These are phyloP conservation scores for Dentipellis fragilis DNA, from an alignment of 768 basidiomycete species.

Conservation along the genomic window DNA sequence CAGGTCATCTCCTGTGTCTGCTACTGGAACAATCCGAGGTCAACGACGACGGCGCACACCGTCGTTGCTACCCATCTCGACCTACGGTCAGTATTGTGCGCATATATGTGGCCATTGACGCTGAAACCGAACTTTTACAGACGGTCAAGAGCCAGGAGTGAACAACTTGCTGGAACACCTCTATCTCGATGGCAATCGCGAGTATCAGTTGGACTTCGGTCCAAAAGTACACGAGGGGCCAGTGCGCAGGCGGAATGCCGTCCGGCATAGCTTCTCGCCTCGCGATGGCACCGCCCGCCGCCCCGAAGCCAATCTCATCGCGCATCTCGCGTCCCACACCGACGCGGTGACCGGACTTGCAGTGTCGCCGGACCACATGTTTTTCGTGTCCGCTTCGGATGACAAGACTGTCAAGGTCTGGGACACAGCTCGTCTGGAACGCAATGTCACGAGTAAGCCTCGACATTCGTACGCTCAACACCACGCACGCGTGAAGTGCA, in stretches of 20 bases:
- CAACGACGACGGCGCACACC: constrained; percentile 37
- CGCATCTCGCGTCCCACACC: constrained; percentile 76
- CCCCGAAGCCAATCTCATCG: constrained; percentile 72
- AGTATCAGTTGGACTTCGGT: constrained; percentile 86
- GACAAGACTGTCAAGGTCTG: constrained; percentile 92
- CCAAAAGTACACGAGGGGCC: constrained; percentile 79
- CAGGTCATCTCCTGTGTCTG: constrained; percentile 63
- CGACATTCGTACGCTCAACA: constrained; percentile 43
- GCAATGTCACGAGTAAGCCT: constrained; percentile 82
- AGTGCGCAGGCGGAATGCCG: constrained; percentile 62
- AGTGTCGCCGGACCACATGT: constrained; percentile 88
- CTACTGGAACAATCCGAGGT: constrained; percentile 44
- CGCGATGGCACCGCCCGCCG: constrained; percentile 54
- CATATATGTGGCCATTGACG: background rate
- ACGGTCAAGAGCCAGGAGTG: constrained; percentile 86
- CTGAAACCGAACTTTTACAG: constrained; percentile 27
- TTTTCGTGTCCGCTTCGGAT: constrained; percentile 89
- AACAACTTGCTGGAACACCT: constrained; percentile 82
- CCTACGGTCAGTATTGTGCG: constrained; percentile 46
- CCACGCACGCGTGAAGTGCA: constrained; percentile 53
- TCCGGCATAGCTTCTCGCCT: constrained; percentile 55
- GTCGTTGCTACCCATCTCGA: constrained; percentile 53
- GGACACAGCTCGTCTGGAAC: constrained; percentile 87
- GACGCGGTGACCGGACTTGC: constrained; percentile 72
- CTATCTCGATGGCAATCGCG: constrained; percentile 79